Percentiles rank a stretch among this genome's conserved stretches.
Conservation (phyloP, 2,329 filamentous ascomycete genomes). For the Epichloe amarillans region DNA sequence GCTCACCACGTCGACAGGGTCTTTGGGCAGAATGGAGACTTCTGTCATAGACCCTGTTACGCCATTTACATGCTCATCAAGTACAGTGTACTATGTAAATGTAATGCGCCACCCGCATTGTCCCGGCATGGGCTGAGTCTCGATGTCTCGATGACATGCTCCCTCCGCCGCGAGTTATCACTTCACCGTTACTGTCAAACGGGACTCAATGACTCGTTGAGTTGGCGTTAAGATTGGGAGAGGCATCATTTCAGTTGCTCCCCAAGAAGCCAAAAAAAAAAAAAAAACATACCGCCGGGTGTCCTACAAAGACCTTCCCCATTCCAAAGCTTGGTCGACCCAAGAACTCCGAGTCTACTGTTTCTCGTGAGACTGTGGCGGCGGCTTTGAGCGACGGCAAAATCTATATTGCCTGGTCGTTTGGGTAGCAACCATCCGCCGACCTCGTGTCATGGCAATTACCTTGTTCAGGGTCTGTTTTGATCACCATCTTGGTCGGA, state of each 20-base stretch:
- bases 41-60: not conserved
- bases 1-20: not conserved
- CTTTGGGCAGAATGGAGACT: not conserved
- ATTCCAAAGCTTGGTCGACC: not conserved
- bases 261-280: not conserved
- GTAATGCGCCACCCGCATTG: not conserved
- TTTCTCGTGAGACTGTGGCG: slow-evolving; percentile 7
- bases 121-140: not conserved
- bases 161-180: not conserved
- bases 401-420: not conserved
- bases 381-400: slow-evolving; percentile 5
- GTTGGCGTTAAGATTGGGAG: not conserved
- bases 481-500: not conserved
- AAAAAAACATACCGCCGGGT: not conserved
- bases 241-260: not conserved
- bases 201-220: slow-evolving; percentile 3
- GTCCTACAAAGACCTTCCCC: not conserved
- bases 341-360: not conserved
- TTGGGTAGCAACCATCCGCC: slow-evolving; percentile 1
- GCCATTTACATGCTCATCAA: not conserved
- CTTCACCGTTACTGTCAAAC: not conserved
- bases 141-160: not conserved
- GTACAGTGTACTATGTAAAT: not conserved
- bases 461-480: not conserved
- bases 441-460: slow-evolving; percentile 1